These are phyloP conservation scores for Artemisia argyi DNA, from an alignment of 129 eudicot species.

Conservation along the genomic window DNA sequence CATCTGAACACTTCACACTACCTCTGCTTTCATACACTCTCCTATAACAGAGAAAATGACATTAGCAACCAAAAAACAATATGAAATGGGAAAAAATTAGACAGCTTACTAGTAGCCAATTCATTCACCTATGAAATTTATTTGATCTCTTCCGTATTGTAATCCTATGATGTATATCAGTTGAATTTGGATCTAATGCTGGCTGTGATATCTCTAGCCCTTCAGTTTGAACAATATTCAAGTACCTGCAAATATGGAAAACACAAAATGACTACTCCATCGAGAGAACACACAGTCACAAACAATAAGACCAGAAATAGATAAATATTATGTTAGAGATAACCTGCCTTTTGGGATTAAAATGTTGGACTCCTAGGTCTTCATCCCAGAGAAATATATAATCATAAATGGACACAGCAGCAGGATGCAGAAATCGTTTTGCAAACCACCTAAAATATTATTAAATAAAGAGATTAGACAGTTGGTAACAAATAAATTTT, in stretches of 20 bases:
- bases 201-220: slow-evolving; percentile 95
- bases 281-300: neutral
- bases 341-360: slow-evolving; percentile 79
- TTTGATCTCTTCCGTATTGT: slow-evolving; percentile 67
- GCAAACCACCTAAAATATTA: slow-evolving; percentile 85
- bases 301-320: neutral
- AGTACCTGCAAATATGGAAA: slow-evolving; percentile 48
- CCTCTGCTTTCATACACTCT: slow-evolving; percentile 86
- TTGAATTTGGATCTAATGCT: slow-evolving; percentile 92
- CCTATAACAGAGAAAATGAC: slow-evolving; percentile 36
- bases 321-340: slow-evolving; percentile 7
- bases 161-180: slow-evolving; percentile 93
- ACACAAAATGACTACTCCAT: neutral
- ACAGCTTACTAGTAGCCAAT: neutral
- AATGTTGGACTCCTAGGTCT: slow-evolving; percentile 80
- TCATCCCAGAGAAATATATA: slow-evolving; percentile 96
- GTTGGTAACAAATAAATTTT: slow-evolving; percentile 1
- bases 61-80: slow-evolving; percentile 8
- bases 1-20: slow-evolving; percentile 63
- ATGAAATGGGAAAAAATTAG: neutral
- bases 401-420: slow-evolving; percentile 78
- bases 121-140: slow-evolving; percentile 62
- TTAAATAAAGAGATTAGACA: neutral
- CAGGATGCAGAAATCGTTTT: slow-evolving; percentile 92
- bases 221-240: slow-evolving; percentile 68